phyloP scores from a whole-genome alignment of 108 stramenopile species.

The Fistulifera pelliculosa region DNA sequence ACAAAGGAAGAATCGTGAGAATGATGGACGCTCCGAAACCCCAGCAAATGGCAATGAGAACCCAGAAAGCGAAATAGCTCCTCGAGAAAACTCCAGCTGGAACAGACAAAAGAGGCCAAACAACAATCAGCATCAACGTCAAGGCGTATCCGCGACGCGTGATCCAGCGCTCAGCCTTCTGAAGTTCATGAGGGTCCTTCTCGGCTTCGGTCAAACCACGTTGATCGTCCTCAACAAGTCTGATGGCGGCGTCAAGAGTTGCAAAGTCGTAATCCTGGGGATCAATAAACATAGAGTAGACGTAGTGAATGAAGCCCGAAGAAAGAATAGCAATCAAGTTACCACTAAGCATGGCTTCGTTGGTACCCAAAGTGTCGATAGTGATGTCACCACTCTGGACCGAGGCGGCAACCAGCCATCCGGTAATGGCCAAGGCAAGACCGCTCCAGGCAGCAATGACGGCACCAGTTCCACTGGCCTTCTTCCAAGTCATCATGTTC shows the following conservation, averaged over 20 bases:
- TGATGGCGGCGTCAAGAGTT: constrained; percentile 44
- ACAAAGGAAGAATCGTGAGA: constrained; percentile 69
- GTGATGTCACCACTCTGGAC: constrained; percentile 44
- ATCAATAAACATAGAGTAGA: constrained; percentile 59
- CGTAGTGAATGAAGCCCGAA: constrained; percentile 60
- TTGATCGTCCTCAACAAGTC: constrained; percentile 64
- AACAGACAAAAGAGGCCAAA: constrained; percentile 83
- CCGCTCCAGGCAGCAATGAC: constrained; percentile 78
- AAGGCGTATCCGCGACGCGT: constrained; percentile 67
- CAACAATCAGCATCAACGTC: constrained; percentile 71
- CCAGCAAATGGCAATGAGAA: constrained; percentile 80
- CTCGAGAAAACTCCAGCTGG: constrained; percentile 80
- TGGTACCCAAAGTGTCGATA: constrained; percentile 65
- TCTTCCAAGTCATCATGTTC: constrained; percentile 80
- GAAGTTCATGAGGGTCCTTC: constrained; percentile 44
- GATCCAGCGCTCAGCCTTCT: constrained; percentile 68
- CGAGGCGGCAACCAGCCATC: constrained; percentile 67
- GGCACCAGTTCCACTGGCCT: constrained; percentile 80
- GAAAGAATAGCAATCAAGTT: constrained; percentile 84
- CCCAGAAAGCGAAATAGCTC: constrained; percentile 88
- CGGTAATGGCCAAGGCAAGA: constrained; percentile 55
- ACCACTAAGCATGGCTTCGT: constrained; percentile 84
- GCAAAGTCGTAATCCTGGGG: constrained; percentile 82
- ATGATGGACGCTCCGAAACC: constrained; percentile 73
- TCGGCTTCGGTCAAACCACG: constrained; percentile 62